Conservation (phyloP, 78 protist species). For the Dictyostelium brefeldianum region DNA sequence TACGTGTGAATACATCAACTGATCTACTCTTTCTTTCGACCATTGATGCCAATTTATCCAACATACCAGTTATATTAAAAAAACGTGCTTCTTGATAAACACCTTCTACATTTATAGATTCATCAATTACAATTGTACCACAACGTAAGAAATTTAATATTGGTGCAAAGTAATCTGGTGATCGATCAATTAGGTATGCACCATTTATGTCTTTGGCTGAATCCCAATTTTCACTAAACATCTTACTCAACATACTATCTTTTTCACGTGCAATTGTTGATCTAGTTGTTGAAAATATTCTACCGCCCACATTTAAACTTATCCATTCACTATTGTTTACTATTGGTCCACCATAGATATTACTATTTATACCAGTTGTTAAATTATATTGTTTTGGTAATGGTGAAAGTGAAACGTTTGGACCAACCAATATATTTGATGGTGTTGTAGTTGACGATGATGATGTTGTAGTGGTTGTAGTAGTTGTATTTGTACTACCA, state of each 20-base stretch:
- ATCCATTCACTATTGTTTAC: constrained; percentile 71
- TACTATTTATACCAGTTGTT: not conserved
- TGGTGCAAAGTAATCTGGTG: constrained; percentile 84
- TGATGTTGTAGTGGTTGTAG: not conserved
- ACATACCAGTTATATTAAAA: constrained; percentile 79
- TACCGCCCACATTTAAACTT: constrained; percentile 84
- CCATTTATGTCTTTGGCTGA: constrained; percentile 76
- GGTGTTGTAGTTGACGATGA: not conserved
- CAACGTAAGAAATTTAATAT: constrained; percentile 69
- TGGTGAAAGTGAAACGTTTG: not conserved
- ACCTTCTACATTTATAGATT: constrained; percentile 61
- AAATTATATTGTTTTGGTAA: not conserved
- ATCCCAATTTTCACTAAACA: constrained; percentile 87
- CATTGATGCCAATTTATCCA: constrained; percentile 60
- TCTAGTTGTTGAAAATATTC: constrained; percentile 73
- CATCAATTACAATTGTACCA: constrained; percentile 70
- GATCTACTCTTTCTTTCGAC: constrained; percentile 46
- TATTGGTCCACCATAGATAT: not conserved
- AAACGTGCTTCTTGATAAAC: constrained; percentile 84
- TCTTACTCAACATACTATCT: constrained; percentile 81
- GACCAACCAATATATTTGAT: not conserved
- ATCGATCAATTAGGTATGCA: constrained; percentile 77
- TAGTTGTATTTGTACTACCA: not conserved
- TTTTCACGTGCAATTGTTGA: constrained; percentile 40
- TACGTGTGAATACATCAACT: constrained; percentile 56